phyloP scores from a whole-genome alignment of 2,329 filamentous ascomycete genomes.

The Cladosporium sp. region DNA sequence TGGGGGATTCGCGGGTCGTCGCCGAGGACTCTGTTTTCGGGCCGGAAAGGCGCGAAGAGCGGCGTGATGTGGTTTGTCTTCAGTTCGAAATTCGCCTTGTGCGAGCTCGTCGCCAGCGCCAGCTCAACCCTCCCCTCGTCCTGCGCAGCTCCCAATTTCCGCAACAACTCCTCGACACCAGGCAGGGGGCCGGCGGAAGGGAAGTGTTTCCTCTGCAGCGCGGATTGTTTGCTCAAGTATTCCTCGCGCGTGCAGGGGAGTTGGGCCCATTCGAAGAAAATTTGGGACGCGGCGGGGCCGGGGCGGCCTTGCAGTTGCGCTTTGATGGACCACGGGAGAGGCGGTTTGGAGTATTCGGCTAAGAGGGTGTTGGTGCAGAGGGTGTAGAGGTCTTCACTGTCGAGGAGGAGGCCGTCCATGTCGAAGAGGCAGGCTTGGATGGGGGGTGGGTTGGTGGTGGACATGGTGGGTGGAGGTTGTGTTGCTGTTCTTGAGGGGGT shows the following conservation, averaged over 20 bases:
- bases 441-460: constrained; percentile 28
- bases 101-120: constrained; percentile 79
- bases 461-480: not conserved
- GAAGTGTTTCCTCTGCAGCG: constrained; percentile 68
- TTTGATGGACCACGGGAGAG: constrained; percentile 90
- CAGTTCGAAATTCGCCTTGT: constrained; percentile 65
- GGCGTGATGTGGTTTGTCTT: constrained; percentile 59
- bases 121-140: constrained; percentile 55
- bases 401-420: constrained; percentile 94
- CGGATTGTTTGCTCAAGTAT: constrained; percentile 56
- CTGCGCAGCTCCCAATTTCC: constrained; percentile 41
- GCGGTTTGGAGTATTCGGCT: constrained; percentile 64
- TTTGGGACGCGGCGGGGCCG: constrained; percentile 52
- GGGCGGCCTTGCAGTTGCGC: constrained; percentile 73
- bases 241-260: constrained; percentile 70
- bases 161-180: constrained; percentile 67
- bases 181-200: constrained; percentile 70
- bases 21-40: constrained; percentile 70
- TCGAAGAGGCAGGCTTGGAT: constrained; percentile 93
- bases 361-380: constrained; percentile 77
- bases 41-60: constrained; percentile 57
- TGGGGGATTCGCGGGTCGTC: constrained; percentile 73
- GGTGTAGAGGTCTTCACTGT: constrained; percentile 89
- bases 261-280: constrained; percentile 77
- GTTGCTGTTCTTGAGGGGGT: not conserved